Base-by-base conservation (phyloP, 768 basidiomycete species). In the Serpula lacrymans region DNA sequence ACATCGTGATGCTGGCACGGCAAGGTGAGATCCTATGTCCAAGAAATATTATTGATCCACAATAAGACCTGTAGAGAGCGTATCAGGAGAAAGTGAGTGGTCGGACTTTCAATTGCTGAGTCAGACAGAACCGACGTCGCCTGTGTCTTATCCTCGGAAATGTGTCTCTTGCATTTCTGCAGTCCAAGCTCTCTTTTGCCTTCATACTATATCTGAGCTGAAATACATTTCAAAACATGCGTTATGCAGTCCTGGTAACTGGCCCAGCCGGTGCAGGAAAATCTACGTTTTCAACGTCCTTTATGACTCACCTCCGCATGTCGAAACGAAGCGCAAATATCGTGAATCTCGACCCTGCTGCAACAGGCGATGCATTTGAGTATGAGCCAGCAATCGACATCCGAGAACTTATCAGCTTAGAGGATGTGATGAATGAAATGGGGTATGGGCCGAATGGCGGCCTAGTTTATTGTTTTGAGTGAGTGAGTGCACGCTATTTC, bases 251-350 rank as follows among this genome's bases (percentile, higher is more conserved):
- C 21, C 75, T 92, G 33, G 78, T 92, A 37, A 88, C 85, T 41
- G 96, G 96, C n/a, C 96, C 96, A 34, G 96, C 96, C 2, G 96
- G 96, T 36, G 92, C 96, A 11, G 96, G 96, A 37, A 99, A 99
- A 69, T 90, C 92, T 0, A 98, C 96, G 0, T 95, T 99, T 56
- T 87, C 88, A 52, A 71, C 77, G 16, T 79, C 93, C 1, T 82
- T 97, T 49, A 73, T 98, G 45, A 93, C 88, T 8, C 95, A 98
- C 65, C 79, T 97, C 4, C 79, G 76, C 42, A 74, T 87, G 2
- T 77, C 91, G 35, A 86, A 80, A 47, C 78, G 96, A 6, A 79
- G 82, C 0, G 89, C 80, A 1, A 94, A 98, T 69, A 82, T 97
- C 37, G 88, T 98, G 61, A 99, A 98, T 64, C 82, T 98, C 46